Evolutionary conservation across 257 asterid genomes (phyloP).

Genomic region (Lantana camara): DNA sequence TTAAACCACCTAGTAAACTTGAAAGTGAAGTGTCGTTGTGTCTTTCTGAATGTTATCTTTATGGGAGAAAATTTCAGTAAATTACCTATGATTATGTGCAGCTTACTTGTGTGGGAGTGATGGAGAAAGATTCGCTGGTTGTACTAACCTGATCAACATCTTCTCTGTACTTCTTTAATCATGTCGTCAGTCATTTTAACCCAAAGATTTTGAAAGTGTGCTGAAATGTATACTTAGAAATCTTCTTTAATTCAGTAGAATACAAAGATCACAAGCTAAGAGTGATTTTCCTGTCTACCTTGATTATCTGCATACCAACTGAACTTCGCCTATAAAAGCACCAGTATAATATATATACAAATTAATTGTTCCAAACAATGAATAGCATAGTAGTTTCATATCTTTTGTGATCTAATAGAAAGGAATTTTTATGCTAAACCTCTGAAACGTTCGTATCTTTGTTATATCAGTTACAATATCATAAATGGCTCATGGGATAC

Average conservation of each 20-base stretch:
- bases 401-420: conserved; percentile 20
- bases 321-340: conserved; percentile 35
- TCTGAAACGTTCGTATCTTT: conserved; percentile 18
- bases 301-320: conserved; percentile 28
- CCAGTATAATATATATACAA: not conserved
- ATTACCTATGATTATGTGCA: no score
- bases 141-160: no score
- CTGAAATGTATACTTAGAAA: not conserved
- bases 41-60: no score
- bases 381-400: conserved; percentile 23
- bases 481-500: conserved; percentile 57
- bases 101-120: no score
- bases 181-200: no score
- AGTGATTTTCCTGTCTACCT: conserved; percentile 28
- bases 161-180: no score
- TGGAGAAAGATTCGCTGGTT: no score
- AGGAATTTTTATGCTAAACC: conserved; percentile 17
- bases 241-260: not conserved
- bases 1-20: no score
- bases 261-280: conserved; percentile 24
- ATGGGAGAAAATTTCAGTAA: no score
- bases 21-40: no score
- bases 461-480: conserved; percentile 10
- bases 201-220: not conserved
- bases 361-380: conserved; percentile 3